Evolutionary conservation across 2,329 filamentous ascomycete genomes (phyloP).

Genomic region (Fusarium drepaniforme): DNA sequence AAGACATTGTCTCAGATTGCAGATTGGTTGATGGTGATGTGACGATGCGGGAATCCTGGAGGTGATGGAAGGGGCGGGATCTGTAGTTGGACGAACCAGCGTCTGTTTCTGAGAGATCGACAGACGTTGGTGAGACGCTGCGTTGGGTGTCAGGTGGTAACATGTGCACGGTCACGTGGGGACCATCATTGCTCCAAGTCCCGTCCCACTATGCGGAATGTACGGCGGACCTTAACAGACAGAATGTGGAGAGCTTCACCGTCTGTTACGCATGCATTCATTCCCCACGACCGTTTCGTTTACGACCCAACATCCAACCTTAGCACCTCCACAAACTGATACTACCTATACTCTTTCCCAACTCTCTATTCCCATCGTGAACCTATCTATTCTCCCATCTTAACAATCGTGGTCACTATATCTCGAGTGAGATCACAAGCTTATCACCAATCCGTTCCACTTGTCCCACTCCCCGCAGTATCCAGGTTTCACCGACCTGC

Average conservation of each 20-base stretch:
- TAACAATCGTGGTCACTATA: background rate
- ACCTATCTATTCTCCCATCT: background rate
- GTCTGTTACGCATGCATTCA: constrained; percentile 27
- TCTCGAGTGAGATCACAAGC: constrained; percentile 15
- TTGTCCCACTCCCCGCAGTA: constrained; percentile 15
- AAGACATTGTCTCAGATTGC: constrained; percentile 27
- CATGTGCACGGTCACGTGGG: constrained; percentile 34
- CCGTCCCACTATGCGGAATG: background rate
- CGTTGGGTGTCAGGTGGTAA: background rate
- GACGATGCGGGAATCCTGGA: constrained; percentile 35
- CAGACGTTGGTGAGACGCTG: constrained; percentile 13
- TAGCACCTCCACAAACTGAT: constrained; percentile 2
- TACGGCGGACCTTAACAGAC: background rate
- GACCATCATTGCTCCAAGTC: background rate
- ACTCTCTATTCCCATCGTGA: background rate
- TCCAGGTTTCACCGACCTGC: constrained; percentile 30
- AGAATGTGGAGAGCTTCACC: constrained; percentile 6
- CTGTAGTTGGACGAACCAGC: constrained; percentile 30
- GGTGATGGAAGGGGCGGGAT: constrained; percentile 33
- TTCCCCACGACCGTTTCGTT: constrained; percentile 32
- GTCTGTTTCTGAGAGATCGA: constrained; percentile 7
- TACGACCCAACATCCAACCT: background rate
- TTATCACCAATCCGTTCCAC: constrained; percentile 7
- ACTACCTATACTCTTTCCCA: background rate
- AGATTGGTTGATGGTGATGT: constrained; percentile 37